phyloP scores from a whole-genome alignment of 306 rosid genomes.

The Arachis stenosperma region DNA sequence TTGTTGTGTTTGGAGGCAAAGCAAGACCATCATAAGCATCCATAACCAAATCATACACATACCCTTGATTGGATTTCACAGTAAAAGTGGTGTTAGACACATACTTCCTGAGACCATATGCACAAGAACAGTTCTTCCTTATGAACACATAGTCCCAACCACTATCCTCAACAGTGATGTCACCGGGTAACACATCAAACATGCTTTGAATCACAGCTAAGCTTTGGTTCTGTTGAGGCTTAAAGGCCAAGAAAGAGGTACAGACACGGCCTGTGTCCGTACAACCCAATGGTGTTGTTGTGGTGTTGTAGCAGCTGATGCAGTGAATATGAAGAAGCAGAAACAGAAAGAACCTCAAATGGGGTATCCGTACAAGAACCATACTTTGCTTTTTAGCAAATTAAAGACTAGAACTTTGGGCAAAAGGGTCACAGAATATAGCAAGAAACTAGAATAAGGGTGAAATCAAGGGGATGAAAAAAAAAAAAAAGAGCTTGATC shows the following conservation, averaged over 20 bases:
- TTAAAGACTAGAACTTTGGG: conserved; percentile 12
- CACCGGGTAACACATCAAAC: conserved; percentile 84
- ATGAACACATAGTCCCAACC: conserved; percentile 67
- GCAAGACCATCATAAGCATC: conserved; percentile 84
- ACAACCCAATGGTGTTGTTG: conserved; percentile 66
- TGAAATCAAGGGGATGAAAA: conserved; percentile 13
- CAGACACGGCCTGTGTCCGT: conserved; percentile 79
- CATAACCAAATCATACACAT: conserved; percentile 63
- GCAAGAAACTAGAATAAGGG: conserved; percentile 8
- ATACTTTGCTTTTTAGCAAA: conserved; percentile 28
- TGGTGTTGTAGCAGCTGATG: conserved; percentile 42
- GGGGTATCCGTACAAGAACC: conserved; percentile 44
- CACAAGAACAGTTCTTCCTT: conserved; percentile 89
- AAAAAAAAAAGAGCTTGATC: conserved; percentile 15
- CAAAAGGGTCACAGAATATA: conserved; percentile 37
- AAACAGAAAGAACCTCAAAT: conserved; percentile 42
- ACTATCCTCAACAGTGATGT: conserved; percentile 76
- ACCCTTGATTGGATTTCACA: conserved; percentile 71
- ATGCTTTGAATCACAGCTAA: conserved; percentile 70
- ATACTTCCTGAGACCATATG: conserved; percentile 57
- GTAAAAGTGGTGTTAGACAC: conserved; percentile 77
- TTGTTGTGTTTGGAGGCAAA: conserved; percentile 58
- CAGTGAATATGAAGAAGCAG: conserved; percentile 46
- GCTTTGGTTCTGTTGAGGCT: conserved; percentile 64
- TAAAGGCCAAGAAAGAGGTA: conserved; percentile 84